These are phyloP conservation scores for Penicillium psychrosexuale DNA, from an alignment of 2,329 filamentous ascomycete species.

Conservation along the genomic window DNA sequence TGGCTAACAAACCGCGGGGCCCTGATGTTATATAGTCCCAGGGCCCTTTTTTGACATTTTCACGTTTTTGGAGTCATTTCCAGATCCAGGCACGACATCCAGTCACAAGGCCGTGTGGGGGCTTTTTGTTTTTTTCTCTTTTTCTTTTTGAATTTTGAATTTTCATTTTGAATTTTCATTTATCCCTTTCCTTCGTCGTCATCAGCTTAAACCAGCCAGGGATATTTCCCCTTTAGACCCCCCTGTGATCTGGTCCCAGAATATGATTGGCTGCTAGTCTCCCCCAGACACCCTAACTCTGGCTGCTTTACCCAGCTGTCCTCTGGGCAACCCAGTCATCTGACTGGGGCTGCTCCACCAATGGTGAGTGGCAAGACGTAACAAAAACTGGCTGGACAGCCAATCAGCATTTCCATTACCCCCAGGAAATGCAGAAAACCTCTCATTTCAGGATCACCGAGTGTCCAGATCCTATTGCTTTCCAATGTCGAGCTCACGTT, in stretches of 20 bases:
- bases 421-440: slow-evolving; percentile 24
- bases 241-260: slow-evolving; percentile 1
- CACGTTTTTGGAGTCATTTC: slow-evolving; percentile 11
- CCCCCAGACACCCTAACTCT: not conserved
- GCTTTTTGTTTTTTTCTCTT: slow-evolving; percentile 10
- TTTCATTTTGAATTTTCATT: not conserved
- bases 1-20: slow-evolving; percentile 15
- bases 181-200: slow-evolving; percentile 8
- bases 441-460: slow-evolving; percentile 9
- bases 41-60: not conserved
- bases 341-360: slow-evolving; percentile 26
- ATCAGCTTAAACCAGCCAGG: slow-evolving; percentile 10
- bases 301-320: slow-evolving; percentile 17
- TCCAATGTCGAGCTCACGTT: not conserved
- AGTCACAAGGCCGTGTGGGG: slow-evolving; percentile 24
- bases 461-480: slow-evolving; percentile 13
- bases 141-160: slow-evolving; percentile 6
- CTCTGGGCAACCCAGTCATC: slow-evolving; percentile 27
- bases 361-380: slow-evolving; percentile 33
- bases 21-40: slow-evolving; percentile 17
- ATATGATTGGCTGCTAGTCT: not conserved
- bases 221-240: not conserved
- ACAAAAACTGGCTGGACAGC: slow-evolving; percentile 32
- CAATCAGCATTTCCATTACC: slow-evolving; percentile 35
- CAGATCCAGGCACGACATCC: slow-evolving; percentile 20